Evolutionary conservation across 805 yeast genomes (phyloP).

Genomic region (Spathaspora gorwiae): DNA sequence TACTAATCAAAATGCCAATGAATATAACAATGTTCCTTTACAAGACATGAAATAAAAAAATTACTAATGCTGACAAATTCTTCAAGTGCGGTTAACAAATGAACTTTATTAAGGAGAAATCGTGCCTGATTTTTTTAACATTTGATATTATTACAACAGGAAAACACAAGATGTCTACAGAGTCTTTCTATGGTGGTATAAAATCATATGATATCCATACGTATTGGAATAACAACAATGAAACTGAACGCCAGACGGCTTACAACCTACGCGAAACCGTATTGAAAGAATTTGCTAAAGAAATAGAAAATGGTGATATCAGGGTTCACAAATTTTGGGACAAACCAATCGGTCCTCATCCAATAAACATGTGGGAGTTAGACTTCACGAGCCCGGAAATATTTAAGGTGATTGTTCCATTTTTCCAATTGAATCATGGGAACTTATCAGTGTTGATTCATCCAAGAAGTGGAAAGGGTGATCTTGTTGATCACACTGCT

Average conservation of each 20-base stretch:
- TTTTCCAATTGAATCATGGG: conserved; percentile 51
- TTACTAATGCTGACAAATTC: too few relatives aligned
- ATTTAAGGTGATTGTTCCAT: conserved; percentile 44
- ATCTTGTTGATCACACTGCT: conserved; percentile 45
- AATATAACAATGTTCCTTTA: too few relatives aligned
- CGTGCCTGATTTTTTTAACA: too few relatives aligned
- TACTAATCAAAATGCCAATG: too few relatives aligned
- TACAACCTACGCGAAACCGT: conserved; percentile 36
- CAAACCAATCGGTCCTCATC: conserved; percentile 55
- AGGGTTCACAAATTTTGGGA: conserved; percentile 44
- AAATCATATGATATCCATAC: conserved; percentile 53
- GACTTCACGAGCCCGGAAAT: conserved; percentile 46
- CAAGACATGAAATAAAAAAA: too few relatives aligned
- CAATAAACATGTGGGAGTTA: conserved; percentile 53
- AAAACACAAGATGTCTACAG: not conserved
- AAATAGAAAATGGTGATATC: conserved; percentile 36
- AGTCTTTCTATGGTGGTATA: conserved; percentile 17
- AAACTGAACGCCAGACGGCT: conserved; percentile 31
- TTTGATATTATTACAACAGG: too few relatives aligned
- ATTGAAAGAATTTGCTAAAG: conserved; percentile 36
- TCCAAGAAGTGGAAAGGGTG: conserved; percentile 42
- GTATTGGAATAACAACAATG: conserved; percentile 39
- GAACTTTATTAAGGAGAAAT: too few relatives aligned
- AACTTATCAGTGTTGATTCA: conserved; percentile 50
- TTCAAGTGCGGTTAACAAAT: too few relatives aligned